Conservation (phyloP, 1,284 basidiomycete genomes). For the Coniophora puteana region DNA sequence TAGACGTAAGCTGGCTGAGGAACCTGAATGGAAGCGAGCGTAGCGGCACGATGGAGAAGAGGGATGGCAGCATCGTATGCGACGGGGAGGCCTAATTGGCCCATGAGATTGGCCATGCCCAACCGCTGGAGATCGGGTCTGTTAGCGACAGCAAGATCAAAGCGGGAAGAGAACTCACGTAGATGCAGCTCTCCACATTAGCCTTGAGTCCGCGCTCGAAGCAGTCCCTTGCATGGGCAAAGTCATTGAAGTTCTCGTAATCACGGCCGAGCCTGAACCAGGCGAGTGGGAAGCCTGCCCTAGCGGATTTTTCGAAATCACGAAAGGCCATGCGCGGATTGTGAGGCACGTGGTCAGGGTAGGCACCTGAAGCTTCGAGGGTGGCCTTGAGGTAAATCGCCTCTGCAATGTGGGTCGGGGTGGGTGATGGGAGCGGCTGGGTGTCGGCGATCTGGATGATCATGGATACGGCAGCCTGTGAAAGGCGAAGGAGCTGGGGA, state of each 20-base stretch:
- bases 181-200: constrained; percentile 73
- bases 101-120: constrained; percentile 88
- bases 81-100: constrained; percentile 70
- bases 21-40: constrained; percentile 66
- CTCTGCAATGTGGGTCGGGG: constrained; percentile 58
- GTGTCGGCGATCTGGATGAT: constrained; percentile 50
- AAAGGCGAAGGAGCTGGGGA: constrained; percentile 56
- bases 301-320: constrained; percentile 81
- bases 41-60: constrained; percentile 76
- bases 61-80: constrained; percentile 61
- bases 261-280: constrained; percentile 92
- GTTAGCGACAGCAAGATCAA: neutral
- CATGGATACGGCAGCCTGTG: constrained; percentile 62
- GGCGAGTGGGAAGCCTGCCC: constrained; percentile 65
- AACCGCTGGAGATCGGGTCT: constrained; percentile 52
- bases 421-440: constrained; percentile 25
- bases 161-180: constrained; percentile 49
- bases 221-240: constrained; percentile 69
- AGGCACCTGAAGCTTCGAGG: constrained; percentile 66
- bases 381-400: constrained; percentile 75
- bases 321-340: constrained; percentile 83
- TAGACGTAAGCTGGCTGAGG: constrained; percentile 87
- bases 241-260: constrained; percentile 85
- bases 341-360: constrained; percentile 54
- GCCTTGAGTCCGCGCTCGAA: constrained; percentile 77